A percentile compares a stretch with the other conserved stretches of the same genome.
phyloP scores from a whole-genome alignment of 169 alveolate genomes.

The Eimeria acervulina region DNA sequence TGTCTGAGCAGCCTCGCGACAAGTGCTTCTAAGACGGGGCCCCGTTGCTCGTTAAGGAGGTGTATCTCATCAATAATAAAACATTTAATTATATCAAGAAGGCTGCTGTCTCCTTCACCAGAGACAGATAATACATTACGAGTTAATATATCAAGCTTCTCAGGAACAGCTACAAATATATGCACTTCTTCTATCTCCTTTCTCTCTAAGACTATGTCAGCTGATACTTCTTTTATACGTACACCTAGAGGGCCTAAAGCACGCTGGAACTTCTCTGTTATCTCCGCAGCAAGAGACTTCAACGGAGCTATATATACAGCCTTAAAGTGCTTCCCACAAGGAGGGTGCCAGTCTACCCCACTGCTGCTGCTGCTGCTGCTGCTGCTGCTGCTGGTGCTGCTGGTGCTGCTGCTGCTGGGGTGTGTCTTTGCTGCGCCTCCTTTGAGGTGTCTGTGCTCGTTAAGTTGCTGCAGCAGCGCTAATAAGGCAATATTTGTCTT shows the following conservation, averaged over 20 bases:
- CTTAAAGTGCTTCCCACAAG: constrained; percentile 57
- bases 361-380: constrained; percentile 43
- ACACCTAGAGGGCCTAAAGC: constrained; percentile 47
- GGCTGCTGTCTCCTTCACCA: constrained; percentile 94
- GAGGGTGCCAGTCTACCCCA: neutral
- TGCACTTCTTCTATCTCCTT: constrained; percentile 97
- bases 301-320: constrained; percentile 99
- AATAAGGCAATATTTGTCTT: constrained; percentile 99
- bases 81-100: constrained; percentile 68
- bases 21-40: constrained; percentile 99
- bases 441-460: constrained; percentile 82
- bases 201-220: constrained; percentile 87
- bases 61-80: constrained; percentile 92
- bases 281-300: constrained; percentile 95
- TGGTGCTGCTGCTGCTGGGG: constrained; percentile 30
- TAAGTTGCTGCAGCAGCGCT: constrained; percentile 96
- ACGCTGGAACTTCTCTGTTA: constrained; percentile 43
- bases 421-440: constrained; percentile 7
- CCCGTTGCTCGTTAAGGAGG: constrained; percentile 98
- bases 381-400: constrained; percentile 34
- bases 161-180: constrained; percentile 99
- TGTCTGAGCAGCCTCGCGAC: constrained; percentile 98
- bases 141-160: constrained; percentile 99
- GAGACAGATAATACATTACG: constrained; percentile 97
- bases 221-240: constrained; percentile 59